phyloP scores from a whole-genome alignment of 176 grass and related monocot species.

The Oryza glumipatula region DNA sequence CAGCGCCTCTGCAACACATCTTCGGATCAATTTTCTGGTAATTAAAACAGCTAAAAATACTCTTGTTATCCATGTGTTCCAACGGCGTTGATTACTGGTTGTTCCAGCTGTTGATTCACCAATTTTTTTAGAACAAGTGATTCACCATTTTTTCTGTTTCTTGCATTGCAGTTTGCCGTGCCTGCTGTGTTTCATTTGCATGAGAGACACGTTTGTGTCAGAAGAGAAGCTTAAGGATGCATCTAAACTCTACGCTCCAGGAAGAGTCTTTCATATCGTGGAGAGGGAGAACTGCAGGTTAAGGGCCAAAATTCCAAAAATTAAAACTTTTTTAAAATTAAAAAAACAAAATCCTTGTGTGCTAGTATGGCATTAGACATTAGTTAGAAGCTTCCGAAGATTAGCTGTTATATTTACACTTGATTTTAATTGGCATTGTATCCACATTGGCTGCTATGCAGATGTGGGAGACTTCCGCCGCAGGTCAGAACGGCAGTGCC shows the following conservation, averaged over 20 bases:
- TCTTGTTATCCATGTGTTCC: background rate
- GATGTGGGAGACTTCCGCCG: constrained; percentile 56
- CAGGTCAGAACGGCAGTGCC: constrained; percentile 52
- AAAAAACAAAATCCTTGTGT: background rate
- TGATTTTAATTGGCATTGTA: constrained; percentile 7
- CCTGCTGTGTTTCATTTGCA: constrained; percentile 57
- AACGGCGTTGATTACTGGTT: background rate
- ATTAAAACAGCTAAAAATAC: background rate
- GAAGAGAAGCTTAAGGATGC: constrained; percentile 51
- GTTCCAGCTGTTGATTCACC: background rate
- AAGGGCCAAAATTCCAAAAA: background rate
- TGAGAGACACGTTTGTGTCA: constrained; percentile 46
- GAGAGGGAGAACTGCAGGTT: constrained; percentile 64
- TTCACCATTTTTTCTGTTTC: background rate
- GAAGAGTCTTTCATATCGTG: constrained; percentile 57
- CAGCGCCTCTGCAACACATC: constrained; percentile 56
- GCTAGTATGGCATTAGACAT: background rate
- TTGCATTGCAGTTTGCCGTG: constrained; percentile 59
- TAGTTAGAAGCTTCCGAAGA: background rate
- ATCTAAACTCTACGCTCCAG: constrained; percentile 56
- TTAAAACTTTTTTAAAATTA: background rate
- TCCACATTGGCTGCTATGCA: background rate
- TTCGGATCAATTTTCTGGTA: constrained; percentile 62
- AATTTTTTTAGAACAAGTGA: background rate
- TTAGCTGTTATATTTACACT: background rate